A percentile compares a stretch with the other conserved stretches of the same genome.
Conservation (phyloP, 768 basidiomycete species). For the Xanthoconium purpureum region DNA sequence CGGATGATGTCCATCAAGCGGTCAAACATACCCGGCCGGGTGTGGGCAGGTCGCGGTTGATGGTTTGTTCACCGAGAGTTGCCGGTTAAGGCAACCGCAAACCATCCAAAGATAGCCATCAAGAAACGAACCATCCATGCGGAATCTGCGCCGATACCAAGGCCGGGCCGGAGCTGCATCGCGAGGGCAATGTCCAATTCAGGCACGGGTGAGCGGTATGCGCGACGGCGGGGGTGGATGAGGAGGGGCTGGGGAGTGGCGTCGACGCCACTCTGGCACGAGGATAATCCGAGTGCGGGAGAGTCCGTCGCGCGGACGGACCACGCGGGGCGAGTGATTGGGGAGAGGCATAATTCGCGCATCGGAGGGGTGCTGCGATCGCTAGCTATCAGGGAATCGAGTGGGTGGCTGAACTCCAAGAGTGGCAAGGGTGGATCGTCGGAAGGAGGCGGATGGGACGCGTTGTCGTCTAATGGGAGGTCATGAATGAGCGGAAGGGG, state of each 20-base stretch:
- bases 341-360: constrained; percentile 12
- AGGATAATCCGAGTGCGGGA: constrained; percentile 19
- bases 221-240: constrained; percentile 22
- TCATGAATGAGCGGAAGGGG: constrained; percentile 18
- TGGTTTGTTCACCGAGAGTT: constrained; percentile 18
- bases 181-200: constrained; percentile 66
- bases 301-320: constrained; percentile 28
- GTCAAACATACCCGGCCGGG: background rate
- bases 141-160: constrained; percentile 67
- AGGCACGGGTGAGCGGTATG: constrained; percentile 42
- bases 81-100: constrained; percentile 55
- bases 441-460: constrained; percentile 4
- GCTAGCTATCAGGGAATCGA: constrained; percentile 3
- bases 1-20: background rate
- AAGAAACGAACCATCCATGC: constrained; percentile 79
- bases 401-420: background rate
- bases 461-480: constrained; percentile 18
- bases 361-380: constrained; percentile 13
- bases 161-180: constrained; percentile 72
- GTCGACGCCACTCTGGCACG: constrained; percentile 4
- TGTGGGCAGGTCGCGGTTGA: background rate
- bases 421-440: constrained; percentile 12
- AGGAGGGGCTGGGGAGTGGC: constrained; percentile 13
- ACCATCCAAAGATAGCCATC: constrained; percentile 79
- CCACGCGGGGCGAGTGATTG: constrained; percentile 27